Conservation (phyloP, 1,139 yeast genomes). For the Geotrichum australiense region DNA sequence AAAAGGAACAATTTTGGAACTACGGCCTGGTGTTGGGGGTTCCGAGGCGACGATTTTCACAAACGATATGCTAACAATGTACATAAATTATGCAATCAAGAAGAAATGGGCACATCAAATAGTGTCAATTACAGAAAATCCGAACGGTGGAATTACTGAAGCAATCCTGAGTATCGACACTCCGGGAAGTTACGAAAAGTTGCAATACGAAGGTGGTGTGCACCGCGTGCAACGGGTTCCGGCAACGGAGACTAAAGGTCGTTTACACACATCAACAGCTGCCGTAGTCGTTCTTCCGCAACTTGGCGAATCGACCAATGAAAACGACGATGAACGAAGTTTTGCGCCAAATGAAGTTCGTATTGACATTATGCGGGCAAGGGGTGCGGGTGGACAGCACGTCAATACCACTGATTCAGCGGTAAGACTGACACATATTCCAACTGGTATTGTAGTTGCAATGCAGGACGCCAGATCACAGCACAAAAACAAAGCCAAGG, state of each 20-base stretch:
- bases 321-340: constrained; percentile 51
- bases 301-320: constrained; percentile 50
- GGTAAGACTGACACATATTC: constrained; percentile 83
- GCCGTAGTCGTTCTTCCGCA: constrained; percentile 94
- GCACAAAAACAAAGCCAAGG: constrained; percentile 92
- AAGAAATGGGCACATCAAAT: constrained; percentile 63
- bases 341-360: constrained; percentile 85
- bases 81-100: constrained; percentile 57
- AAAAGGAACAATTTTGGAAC: constrained; percentile 70
- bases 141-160: constrained; percentile 64
- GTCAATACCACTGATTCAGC: constrained; percentile 98
- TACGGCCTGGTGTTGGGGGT: constrained; percentile 97
- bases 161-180: constrained; percentile 69
- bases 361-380: constrained; percentile 91
- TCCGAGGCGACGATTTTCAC: constrained; percentile 87
- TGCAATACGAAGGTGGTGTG: constrained; percentile 89
- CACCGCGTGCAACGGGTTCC: constrained; percentile 95
- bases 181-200: constrained; percentile 65
- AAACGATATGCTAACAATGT: constrained; percentile 73
- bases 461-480: constrained; percentile 97
- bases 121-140: constrained; percentile 46
- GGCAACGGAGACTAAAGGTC: constrained; percentile 84
- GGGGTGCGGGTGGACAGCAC: constrained; percentile 98
- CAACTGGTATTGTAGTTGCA: constrained; percentile 80
- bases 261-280: constrained; percentile 93